Percentiles rank a stretch among this genome's conserved stretches.
Evolutionary conservation across 176 grass and related monocot species (phyloP).

Genomic region (Poa pratensis): DNA sequence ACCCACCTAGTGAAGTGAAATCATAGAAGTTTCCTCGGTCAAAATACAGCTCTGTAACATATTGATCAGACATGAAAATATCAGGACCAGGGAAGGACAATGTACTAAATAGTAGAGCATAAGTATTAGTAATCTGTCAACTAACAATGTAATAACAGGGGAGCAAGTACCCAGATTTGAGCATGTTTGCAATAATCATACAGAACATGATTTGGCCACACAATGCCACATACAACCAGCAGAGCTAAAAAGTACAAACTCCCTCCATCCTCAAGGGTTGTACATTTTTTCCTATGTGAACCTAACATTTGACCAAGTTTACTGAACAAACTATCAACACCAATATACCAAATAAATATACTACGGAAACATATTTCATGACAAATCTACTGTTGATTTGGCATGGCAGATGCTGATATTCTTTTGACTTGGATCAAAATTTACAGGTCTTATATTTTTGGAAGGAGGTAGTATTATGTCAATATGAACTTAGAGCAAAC

Average conservation of each 20-base stretch:
- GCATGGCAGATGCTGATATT: not conserved
- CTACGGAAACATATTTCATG: not conserved
- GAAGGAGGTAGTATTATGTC: not conserved
- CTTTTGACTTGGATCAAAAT: not conserved
- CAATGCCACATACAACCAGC: not conserved
- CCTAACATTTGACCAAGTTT: not conserved
- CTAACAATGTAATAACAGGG: not conserved
- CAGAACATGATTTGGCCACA: not conserved
- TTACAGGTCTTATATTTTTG: not conserved
- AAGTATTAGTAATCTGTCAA: not conserved
- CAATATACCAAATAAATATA: not conserved
- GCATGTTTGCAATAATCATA: not conserved
- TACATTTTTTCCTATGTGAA: not conserved
- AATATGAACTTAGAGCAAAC: not conserved
- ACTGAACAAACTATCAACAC: not conserved
- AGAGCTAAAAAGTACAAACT: not conserved
- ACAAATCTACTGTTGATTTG: not conserved
- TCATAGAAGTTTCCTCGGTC: constrained; percentile 94
- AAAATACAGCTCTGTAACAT: constrained; percentile 73
- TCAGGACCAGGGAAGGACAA: not conserved
- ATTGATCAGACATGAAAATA: constrained; percentile 2
- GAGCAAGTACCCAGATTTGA: not conserved
- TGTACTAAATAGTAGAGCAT: not conserved
- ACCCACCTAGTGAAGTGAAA: constrained; percentile 85
- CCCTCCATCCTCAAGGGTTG: not conserved